Evolutionary conservation across 2,329 filamentous ascomycete genomes (phyloP), one percentile per base, ranked within the genome.

Genomic region (Meredithiella fracta): DNA sequence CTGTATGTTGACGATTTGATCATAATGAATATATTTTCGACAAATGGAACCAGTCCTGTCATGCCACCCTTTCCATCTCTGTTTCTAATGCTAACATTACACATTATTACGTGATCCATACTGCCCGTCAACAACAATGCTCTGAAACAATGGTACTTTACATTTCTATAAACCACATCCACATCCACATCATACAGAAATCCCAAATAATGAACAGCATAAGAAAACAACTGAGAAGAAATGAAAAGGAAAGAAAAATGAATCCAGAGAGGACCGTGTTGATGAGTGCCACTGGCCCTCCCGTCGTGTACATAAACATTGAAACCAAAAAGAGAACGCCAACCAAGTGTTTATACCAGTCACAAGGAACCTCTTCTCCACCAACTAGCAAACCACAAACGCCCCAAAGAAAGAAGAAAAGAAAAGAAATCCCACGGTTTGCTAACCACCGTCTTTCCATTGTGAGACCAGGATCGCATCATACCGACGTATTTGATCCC

Each of bases 271-370:
- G 25, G 50, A 22, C 26, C 55, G 23, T 44, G 23, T 25, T 22
- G 22, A 51, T 38, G 25, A 23, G 38, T 20, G 17, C 15, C 51
- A 37, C 17, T 22, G 31, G 17, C 22, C 22, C 31, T n/a, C 49
- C 23, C 25, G 9, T 53, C 20, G 23, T 44, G 40, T 44, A 44
- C 17, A 44, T 5, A 58, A 47, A 47, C 38, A 51, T 42, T 7
- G 38, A 53, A 49, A n/a, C 20, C 29, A 58, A 51, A 51, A 50
- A 44, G 44, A 38, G 23, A 54, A 53, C 47, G 44, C 40, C 57
- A 31, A 44, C 52, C 52, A 44, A 47, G 22, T 40, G 37, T 51
- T 51, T 56, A 31, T 50, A 50, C 49, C 49, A 51, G 29, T 34
- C 25, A 31, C 49, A 34, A 29, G n/a, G 15, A 51, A 51, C 22